These are phyloP conservation scores for Scedosporium boydii DNA, from an alignment of 2,329 filamentous ascomycete genomes.

Conservation along the genomic window DNA sequence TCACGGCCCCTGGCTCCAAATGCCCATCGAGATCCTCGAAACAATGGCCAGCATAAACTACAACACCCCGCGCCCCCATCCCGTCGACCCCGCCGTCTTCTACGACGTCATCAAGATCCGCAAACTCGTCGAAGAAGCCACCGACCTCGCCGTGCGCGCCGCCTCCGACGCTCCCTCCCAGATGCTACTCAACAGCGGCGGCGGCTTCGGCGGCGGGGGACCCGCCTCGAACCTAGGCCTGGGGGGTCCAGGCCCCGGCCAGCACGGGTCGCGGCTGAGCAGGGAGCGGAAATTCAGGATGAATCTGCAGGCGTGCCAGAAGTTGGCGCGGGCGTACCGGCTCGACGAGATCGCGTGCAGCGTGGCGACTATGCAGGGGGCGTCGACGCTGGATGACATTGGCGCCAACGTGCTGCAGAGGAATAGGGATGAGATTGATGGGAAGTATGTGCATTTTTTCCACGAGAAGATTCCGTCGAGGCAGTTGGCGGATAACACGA, in stretches of 20 bases:
- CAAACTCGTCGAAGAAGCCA: slow-evolving; percentile 69
- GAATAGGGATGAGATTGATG: slow-evolving; percentile 58
- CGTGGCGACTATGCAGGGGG: slow-evolving; percentile 74
- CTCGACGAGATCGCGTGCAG: slow-evolving; percentile 77
- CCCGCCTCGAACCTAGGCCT: slow-evolving; percentile 12
- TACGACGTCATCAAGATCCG: slow-evolving; percentile 80
- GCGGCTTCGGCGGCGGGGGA: slow-evolving; percentile 18
- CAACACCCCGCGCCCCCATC: slow-evolving; percentile 63
- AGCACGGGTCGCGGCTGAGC: slow-evolving; percentile 58
- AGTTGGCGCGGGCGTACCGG: slow-evolving; percentile 67
- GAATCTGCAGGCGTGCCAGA: slow-evolving; percentile 70
- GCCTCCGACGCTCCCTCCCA: slow-evolving; percentile 63
- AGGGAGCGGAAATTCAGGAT: slow-evolving; percentile 69
- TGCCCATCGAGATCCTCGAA: slow-evolving; percentile 71
- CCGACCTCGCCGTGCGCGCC: slow-evolving; percentile 66
- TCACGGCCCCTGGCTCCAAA: slow-evolving; percentile 73
- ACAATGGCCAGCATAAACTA: slow-evolving; percentile 72
- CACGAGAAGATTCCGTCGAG: slow-evolving; percentile 79
- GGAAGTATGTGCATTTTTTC: slow-evolving; percentile 86
- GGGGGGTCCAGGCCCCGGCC: slow-evolving; percentile 30
- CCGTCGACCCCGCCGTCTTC: slow-evolving; percentile 71
- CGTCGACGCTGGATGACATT: slow-evolving; percentile 68
- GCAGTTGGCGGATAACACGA: slow-evolving; percentile 63
- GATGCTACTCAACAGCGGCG: slow-evolving; percentile 46
- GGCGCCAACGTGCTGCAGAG: slow-evolving; percentile 63